Evolutionary conservation across 2,329 filamentous ascomycete genomes (phyloP), one percentile per base, ranked within the genome.

Genomic region (Colletotrichum camelliae): DNA sequence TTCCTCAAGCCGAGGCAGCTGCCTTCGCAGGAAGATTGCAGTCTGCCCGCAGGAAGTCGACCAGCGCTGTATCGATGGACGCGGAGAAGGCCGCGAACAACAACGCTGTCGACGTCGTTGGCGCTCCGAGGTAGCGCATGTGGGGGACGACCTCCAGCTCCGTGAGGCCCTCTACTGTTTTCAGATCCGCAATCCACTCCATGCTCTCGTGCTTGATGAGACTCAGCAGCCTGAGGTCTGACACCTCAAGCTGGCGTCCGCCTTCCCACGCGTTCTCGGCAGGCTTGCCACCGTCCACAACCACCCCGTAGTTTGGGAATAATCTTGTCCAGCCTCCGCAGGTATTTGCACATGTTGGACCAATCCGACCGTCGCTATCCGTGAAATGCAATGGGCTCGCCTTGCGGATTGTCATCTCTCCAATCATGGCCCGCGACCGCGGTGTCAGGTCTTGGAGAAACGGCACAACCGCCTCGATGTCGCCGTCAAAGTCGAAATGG

Each of bases 51-150:
- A 92, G 80, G 81, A 88, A 93, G 74, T 90, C 88, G 52, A 86
- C 84, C 81, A 93, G 88, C 4, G 88, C 88, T 8, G 82, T 87
- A 77, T 92, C 89, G 21, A 93, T 88, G 70, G 91, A 92, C 39
- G 87, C 87, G 35, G 91, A 92, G 77, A 93, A 91, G 29, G 90
- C 88, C 3, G 91, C 88, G 80, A 90, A 92, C 76, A 91, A 87
- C 5, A 89, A 86, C 87, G 91, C 89, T 60, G 87, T 87, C 72
- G 88, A 87, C 21, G 88, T 90, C 70, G 86, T 86, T 2, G 89
- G 89, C 31, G 86, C 83, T 4, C 89, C 87, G 81, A 90, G 89
- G 77, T 89, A 86, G 77, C 90, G 88, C 16, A 92, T 86, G 31
- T 91, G 84, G 4, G 90, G 87, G 31, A 85, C 82, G 4, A 93